phyloP scores from a whole-genome alignment of 331 rosid species.

The Telfairia occidentalis region DNA sequence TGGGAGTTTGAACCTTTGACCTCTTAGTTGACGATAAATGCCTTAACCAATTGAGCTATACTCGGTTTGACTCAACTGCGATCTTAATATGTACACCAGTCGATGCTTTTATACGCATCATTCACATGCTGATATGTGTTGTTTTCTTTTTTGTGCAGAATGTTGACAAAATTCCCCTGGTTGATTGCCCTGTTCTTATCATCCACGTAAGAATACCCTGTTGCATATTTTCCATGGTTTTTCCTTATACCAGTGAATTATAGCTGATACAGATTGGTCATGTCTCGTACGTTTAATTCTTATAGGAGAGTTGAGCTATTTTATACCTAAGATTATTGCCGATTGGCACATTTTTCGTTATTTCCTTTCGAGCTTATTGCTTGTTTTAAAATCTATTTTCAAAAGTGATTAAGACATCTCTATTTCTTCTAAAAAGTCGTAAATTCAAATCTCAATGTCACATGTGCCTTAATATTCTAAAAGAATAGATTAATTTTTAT shows the following conservation, averaged over 20 bases:
- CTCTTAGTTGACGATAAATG: too few species aligned
- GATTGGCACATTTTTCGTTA: background rate
- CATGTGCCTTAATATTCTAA: too few species aligned
- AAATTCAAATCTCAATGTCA: too few species aligned
- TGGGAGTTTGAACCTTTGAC: too few species aligned
- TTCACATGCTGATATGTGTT: slow-evolving; percentile 4
- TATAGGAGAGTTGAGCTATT: background rate
- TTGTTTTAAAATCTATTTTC: background rate
- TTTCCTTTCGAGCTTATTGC: background rate
- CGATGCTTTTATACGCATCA: background rate
- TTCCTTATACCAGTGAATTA: background rate
- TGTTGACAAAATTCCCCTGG: slow-evolving; percentile 82
- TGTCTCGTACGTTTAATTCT: background rate
- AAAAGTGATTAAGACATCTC: too few species aligned
- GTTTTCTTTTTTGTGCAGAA: slow-evolving; percentile 42
- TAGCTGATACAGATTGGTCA: background rate
- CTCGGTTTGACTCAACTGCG: too few species aligned
- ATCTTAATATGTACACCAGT: slow-evolving; percentile 14
- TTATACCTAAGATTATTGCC: too few species aligned
- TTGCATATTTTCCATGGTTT: slow-evolving; percentile 15
- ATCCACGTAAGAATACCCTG: slow-evolving; percentile 58
- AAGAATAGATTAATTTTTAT: too few species aligned
- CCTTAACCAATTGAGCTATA: too few species aligned
- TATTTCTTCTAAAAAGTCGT: too few species aligned
- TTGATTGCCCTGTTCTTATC: slow-evolving; percentile 80